Evolutionary conservation across 306 rosid species (phyloP).

Genomic region (Canavalia ensiformis): DNA sequence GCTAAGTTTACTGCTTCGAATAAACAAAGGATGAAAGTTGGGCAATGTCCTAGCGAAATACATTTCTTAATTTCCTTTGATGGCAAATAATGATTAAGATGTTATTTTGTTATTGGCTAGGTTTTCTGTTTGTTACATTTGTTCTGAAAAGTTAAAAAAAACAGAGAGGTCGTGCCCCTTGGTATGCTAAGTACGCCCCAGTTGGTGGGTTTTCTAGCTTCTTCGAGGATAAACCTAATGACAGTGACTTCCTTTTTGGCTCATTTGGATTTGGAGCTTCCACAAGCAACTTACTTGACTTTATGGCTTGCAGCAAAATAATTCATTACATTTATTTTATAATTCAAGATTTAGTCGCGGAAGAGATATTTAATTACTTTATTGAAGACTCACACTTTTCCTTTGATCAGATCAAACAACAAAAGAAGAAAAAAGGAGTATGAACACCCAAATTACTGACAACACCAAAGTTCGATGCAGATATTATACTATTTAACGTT

Average conservation of each 20-base stretch:
- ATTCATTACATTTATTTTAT: background rate
- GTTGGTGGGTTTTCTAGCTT: slow-evolving; percentile 11
- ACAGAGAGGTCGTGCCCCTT: background rate
- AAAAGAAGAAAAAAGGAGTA: background rate
- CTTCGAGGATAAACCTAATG: slow-evolving; percentile 35
- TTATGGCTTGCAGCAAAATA: background rate
- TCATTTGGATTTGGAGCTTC: background rate
- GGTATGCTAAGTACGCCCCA: background rate
- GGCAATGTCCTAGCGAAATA: background rate
- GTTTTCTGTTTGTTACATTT: background rate
- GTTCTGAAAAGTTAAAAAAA: background rate
- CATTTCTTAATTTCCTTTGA: background rate
- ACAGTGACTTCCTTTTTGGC: slow-evolving; percentile 34
- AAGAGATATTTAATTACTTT: background rate
- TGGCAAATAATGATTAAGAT: background rate
- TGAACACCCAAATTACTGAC: background rate
- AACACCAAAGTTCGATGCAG: background rate
- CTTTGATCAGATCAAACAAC: slow-evolving; percentile 30
- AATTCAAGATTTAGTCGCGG: background rate
- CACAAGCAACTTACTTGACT: slow-evolving; percentile 30
- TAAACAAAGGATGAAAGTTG: background rate
- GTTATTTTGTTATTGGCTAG: background rate
- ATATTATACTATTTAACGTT: background rate
- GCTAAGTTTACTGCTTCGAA: background rate
- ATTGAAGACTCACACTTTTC: slow-evolving; percentile 1